A percentile compares a stretch with the other conserved stretches of the same genome.
phyloP scores from a whole-genome alignment of 768 basidiomycete species.

The Boletus rubescentipes region DNA sequence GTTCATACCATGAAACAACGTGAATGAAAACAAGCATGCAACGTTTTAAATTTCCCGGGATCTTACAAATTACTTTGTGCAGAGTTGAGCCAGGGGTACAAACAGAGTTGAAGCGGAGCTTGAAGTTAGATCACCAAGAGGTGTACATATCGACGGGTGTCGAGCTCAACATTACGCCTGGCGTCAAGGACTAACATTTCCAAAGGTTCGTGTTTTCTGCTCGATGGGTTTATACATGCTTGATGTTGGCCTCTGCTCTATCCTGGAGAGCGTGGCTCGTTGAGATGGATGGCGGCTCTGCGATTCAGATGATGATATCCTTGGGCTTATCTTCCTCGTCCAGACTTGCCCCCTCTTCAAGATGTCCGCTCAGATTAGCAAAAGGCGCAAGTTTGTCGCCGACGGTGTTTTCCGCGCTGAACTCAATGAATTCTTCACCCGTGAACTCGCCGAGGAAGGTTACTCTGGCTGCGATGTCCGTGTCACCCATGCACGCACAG shows the following conservation, averaged over 20 bases:
- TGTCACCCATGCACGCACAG: conserved; percentile 98
- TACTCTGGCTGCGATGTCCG: conserved; percentile 99
- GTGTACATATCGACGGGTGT: conserved; percentile 8
- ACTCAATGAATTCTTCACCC: conserved; percentile 97
- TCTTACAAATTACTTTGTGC: not conserved
- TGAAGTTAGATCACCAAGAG: conserved; percentile 16
- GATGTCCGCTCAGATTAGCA: conserved; percentile 90
- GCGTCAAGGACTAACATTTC: conserved; percentile 18
- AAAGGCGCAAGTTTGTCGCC: conserved; percentile 98
- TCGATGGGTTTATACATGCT: not conserved
- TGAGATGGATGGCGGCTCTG: conserved; percentile 21
- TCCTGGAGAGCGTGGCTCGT: not conserved
- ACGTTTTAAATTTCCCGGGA: not conserved
- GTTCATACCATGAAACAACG: conserved; percentile 7
- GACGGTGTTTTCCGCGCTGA: conserved; percentile 99
- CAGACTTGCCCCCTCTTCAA: conserved; percentile 32
- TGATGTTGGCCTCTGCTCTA: not conserved
- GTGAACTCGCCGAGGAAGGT: conserved; percentile 98
- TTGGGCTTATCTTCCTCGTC: conserved; percentile 19
- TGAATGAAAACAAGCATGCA: not conserved
- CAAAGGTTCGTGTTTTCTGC: conserved; percentile 24
- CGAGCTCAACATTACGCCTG: conserved; percentile 19
- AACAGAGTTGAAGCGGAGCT: conserved; percentile 24
- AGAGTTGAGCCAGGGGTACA: conserved; percentile 6
- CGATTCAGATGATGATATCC: conserved; percentile 19